These are phyloP conservation scores for Trichoderma asperelloides DNA, from an alignment of 495 filamentous ascomycete species.

Conservation along the genomic window DNA sequence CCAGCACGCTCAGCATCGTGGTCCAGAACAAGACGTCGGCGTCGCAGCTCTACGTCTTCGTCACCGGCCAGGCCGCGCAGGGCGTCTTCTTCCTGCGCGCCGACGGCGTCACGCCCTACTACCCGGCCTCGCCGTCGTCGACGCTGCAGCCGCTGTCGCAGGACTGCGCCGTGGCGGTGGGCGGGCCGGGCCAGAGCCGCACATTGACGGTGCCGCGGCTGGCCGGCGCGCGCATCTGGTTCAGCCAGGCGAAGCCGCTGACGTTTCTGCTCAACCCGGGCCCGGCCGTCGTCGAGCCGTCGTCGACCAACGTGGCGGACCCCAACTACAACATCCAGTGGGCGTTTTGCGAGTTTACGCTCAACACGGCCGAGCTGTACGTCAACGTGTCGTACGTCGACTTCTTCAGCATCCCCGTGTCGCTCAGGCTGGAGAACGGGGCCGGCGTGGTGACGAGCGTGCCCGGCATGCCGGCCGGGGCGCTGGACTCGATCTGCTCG, in stretches of 20 bases:
- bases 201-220: constrained; percentile 58
- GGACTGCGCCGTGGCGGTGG: constrained; percentile 56
- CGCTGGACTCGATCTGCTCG: constrained; percentile 47
- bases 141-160: constrained; percentile 30
- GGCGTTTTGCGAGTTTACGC: constrained; percentile 70
- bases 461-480: constrained; percentile 46
- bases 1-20: constrained; percentile 40
- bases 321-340: constrained; percentile 56
- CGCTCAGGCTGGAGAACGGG: constrained; percentile 48
- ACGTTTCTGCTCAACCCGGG: constrained; percentile 63
- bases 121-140: constrained; percentile 21
- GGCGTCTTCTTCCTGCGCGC: constrained; percentile 51
- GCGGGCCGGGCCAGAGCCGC: constrained; percentile 47
- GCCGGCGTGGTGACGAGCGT: constrained; percentile 46
- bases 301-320: constrained; percentile 55
- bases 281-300: constrained; percentile 62
- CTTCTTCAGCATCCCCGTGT: constrained; percentile 59
- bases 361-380: constrained; percentile 56
- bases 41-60: constrained; percentile 55
- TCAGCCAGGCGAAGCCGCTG: constrained; percentile 49
- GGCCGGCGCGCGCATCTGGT: constrained; percentile 63
- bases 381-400: constrained; percentile 71
- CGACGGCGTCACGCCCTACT: constrained; percentile 37
- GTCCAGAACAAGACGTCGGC: constrained; percentile 57
- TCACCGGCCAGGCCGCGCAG: constrained; percentile 57